These are phyloP conservation scores for Thelonectria rubi DNA, from an alignment of 2,329 filamentous ascomycete species.

Conservation along the genomic window DNA sequence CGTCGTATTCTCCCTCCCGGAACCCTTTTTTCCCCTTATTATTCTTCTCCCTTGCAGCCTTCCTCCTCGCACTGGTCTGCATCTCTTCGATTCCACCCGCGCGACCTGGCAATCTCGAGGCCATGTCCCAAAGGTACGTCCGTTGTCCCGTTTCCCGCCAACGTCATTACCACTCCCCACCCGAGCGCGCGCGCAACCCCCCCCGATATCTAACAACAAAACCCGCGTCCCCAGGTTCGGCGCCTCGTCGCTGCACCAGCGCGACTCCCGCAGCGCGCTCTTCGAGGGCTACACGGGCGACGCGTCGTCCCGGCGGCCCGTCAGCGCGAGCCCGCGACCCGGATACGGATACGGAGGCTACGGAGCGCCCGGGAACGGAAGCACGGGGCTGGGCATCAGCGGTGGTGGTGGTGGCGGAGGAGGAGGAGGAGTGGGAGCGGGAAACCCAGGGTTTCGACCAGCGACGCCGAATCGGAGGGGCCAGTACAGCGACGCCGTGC, in stretches of 20 bases:
- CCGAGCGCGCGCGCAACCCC: background rate
- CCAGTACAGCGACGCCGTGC: conserved; percentile 90
- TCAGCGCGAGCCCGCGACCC: conserved; percentile 56
- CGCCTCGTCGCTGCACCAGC: conserved; percentile 74
- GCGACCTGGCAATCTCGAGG: conserved; percentile 8
- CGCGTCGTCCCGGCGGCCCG: conserved; percentile 51
- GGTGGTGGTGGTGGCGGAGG: conserved; percentile 40
- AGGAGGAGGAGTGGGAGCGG: too few species aligned
- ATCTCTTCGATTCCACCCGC: conserved; percentile 3
- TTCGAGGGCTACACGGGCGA: conserved; percentile 75
- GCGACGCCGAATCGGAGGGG: conserved; percentile 82
- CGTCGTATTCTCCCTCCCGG: conserved; percentile 9
- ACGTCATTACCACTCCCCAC: background rate
- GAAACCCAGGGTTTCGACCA: conserved; percentile 56
- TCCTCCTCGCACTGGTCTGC: conserved; percentile 11
- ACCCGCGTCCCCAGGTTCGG: conserved; percentile 71
- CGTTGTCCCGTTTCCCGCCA: too few species aligned
- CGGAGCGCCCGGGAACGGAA: conserved; percentile 34
- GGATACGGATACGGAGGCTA: conserved; percentile 59
- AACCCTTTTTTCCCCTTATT: background rate
- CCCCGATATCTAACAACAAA: conserved; percentile 20
- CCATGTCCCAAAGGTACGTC: conserved; percentile 50
- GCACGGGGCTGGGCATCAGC: conserved; percentile 44
- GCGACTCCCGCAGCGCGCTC: conserved; percentile 75
- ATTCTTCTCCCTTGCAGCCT: conserved; percentile 1